Percentiles rank a stretch among this genome's conserved stretches.
phyloP scores from a whole-genome alignment of 2,329 filamentous ascomycete species.

The Curvularia lunata region DNA sequence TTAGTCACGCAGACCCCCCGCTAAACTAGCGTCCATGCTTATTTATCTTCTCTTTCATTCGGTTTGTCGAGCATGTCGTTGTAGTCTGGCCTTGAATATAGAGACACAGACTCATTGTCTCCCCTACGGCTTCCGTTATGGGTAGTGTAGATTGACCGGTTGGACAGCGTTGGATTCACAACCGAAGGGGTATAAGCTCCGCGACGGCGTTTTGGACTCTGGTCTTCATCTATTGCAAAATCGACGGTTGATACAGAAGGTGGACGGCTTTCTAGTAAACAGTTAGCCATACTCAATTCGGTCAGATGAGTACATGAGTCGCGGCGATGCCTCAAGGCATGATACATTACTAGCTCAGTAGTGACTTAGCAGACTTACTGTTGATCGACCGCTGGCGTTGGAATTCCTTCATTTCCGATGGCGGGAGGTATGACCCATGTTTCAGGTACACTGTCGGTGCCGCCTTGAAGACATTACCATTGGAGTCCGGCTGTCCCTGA shows the following conservation, averaged over 20 bases:
- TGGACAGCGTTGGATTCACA: not conserved
- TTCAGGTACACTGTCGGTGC: too few species aligned
- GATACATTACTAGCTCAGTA: not conserved
- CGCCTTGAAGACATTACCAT: not conserved
- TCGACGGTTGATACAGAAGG: not conserved
- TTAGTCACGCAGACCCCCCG: too few species aligned
- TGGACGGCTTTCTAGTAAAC: not conserved
- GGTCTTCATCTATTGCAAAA: not conserved
- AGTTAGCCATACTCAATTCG: not conserved
- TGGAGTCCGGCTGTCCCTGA: not conserved
- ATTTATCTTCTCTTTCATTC: not conserved
- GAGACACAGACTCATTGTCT: not conserved
- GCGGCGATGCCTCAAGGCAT: not conserved
- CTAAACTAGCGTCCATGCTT: not conserved
- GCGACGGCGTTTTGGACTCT: not conserved
- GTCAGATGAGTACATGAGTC: not conserved
- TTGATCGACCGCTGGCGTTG: not conserved
- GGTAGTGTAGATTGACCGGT: not conserved
- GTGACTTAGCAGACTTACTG: not conserved
- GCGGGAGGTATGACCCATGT: not conserved
- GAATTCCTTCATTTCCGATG: not conserved
- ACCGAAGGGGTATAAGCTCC: not conserved
- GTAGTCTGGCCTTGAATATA: not conserved
- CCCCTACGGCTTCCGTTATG: not conserved
- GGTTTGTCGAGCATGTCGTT: not conserved